Conservation (phyloP, 148 eudicot genomes). For the Chenopodium berlandieri region DNA sequence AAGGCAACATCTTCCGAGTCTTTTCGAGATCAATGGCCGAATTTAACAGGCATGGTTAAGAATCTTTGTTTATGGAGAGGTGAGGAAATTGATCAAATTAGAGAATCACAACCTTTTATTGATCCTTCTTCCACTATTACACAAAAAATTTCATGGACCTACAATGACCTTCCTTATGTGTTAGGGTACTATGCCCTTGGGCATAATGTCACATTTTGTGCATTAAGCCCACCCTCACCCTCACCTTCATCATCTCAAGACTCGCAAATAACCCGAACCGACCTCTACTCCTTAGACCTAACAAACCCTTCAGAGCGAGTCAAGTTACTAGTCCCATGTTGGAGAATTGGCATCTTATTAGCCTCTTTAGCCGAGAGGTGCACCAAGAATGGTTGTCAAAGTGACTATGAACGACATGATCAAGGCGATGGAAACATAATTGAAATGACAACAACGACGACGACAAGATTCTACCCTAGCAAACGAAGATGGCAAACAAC, state of each 20-base stretch:
- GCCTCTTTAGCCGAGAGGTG: slow-evolving; percentile 65
- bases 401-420: slow-evolving; percentile 53
- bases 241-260: slow-evolving; percentile 8
- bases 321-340: slow-evolving; percentile 64
- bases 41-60: slow-evolving; percentile 55
- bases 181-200: slow-evolving; percentile 76
- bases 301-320: slow-evolving; percentile 54
- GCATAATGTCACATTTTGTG: slow-evolving; percentile 66
- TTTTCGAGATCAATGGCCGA: slow-evolving; percentile 67
- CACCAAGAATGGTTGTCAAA: slow-evolving; percentile 28
- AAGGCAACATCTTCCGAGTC: slow-evolving; percentile 10
- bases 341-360: slow-evolving; percentile 70
- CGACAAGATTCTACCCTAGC: slow-evolving; percentile 45
- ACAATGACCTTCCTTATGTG: slow-evolving; percentile 58
- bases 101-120: slow-evolving; percentile 38
- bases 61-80: slow-evolving; percentile 79
- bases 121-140: slow-evolving; percentile 55
- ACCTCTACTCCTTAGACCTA: slow-evolving; percentile 57
- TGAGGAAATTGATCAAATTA: slow-evolving; percentile 59
- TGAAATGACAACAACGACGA: slow-evolving; percentile 55
- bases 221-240: slow-evolving; percentile 42
- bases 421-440: slow-evolving; percentile 40
- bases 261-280: slow-evolving; percentile 44
- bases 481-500: slow-evolving; percentile 51
- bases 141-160: slow-evolving; percentile 66